These are phyloP conservation scores for Murraya koenigii DNA, from an alignment of 345 rosid species.

Conservation along the genomic window DNA sequence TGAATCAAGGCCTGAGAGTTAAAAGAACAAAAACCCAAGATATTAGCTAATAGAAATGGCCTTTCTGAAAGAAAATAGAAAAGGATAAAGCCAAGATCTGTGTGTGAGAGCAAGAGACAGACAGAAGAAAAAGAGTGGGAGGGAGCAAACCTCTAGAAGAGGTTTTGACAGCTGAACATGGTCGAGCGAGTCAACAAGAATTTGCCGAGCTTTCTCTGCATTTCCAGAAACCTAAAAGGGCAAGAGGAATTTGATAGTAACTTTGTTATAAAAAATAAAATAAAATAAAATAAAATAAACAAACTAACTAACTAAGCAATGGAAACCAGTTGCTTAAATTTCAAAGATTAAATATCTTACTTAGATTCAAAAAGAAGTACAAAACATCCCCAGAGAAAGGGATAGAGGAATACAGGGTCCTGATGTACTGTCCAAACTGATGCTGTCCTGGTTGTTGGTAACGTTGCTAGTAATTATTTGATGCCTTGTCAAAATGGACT, in stretches of 20 bases:
- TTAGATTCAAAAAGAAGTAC: background rate
- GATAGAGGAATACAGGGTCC: background rate
- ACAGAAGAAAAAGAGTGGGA: background rate
- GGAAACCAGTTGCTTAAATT: background rate
- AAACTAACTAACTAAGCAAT: too few relatives aligned
- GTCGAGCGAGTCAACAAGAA: conserved; percentile 69
- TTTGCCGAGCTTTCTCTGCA: conserved; percentile 72
- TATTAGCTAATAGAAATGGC: conserved; percentile 8
- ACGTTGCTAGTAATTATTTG: too few relatives aligned
- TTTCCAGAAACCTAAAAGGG: conserved; percentile 54
- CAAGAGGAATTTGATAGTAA: background rate
- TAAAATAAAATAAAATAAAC: too few relatives aligned
- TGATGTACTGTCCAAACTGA: background rate
- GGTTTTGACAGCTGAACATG: conserved; percentile 76
- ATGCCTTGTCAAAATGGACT: background rate
- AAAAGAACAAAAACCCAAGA: conserved; percentile 4
- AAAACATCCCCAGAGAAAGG: background rate
- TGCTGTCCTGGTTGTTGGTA: background rate
- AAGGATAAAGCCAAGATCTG: background rate
- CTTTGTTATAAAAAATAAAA: background rate
- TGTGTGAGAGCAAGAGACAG: background rate
- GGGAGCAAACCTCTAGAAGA: conserved; percentile 55
- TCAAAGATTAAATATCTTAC: background rate
- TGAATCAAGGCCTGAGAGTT: conserved; percentile 57
- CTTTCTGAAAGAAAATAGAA: background rate